These are phyloP conservation scores for Novymonas esmeraldas DNA, from an alignment of 208 protist genomes.

Conservation along the genomic window DNA sequence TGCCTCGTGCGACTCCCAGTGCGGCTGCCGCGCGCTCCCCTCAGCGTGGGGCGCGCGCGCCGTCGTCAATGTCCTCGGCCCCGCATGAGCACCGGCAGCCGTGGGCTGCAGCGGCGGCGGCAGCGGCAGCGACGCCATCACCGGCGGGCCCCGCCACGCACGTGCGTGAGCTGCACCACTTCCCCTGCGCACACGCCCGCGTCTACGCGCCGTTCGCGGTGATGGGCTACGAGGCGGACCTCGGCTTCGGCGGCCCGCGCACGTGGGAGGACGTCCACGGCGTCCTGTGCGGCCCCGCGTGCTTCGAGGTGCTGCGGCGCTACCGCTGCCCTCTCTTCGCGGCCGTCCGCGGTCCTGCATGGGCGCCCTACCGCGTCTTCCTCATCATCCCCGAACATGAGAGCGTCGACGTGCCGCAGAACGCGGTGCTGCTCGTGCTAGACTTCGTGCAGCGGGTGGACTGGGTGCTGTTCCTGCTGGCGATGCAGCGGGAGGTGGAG, in stretches of 20 bases:
- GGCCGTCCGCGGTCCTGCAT: conserved; percentile 7
- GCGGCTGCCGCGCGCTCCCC: no score
- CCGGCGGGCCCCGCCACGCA: no score
- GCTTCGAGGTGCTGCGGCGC: conserved; percentile 52
- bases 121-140: no score
- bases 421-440: conserved; percentile 62
- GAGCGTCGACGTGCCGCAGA: conserved; percentile 30
- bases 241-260: conserved; percentile 30
- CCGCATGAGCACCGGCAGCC: no score
- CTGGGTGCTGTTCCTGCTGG: conserved; percentile 55
- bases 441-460: conserved; percentile 60
- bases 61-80: no score
- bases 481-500: conserved; percentile 14
- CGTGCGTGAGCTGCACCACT: conserved; percentile 59
- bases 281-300: conserved; percentile 55
- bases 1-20: no score
- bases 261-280: conserved; percentile 51
- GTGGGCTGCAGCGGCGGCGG: no score
- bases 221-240: conserved; percentile 44
- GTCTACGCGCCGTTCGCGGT: conserved; percentile 51
- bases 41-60: no score
- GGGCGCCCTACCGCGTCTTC: conserved; percentile 50
- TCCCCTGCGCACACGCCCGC: conserved; percentile 42
- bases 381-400: conserved; percentile 46
- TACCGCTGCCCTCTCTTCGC: conserved; percentile 67